Evolutionary conservation across 306 rosid genomes (phyloP).

Genomic region (Canavalia ensiformis): DNA sequence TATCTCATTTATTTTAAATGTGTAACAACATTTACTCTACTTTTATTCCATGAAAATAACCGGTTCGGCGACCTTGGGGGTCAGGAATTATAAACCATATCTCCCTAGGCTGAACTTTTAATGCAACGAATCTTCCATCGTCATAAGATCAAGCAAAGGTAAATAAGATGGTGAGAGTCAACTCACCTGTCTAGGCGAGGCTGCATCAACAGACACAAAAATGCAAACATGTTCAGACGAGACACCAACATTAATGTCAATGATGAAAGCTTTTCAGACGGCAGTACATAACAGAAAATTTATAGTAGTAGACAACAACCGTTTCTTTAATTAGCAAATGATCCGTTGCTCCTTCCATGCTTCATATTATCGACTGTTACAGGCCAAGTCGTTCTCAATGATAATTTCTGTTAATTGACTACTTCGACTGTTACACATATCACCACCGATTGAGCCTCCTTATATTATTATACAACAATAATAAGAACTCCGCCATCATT

Average conservation of each 20-base stretch:
- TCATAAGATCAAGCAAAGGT: slow-evolving; percentile 55
- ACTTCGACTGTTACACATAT: background rate
- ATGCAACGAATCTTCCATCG: slow-evolving; percentile 34
- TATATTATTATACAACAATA: background rate
- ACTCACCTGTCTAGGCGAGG: slow-evolving; percentile 65
- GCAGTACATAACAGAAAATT: background rate
- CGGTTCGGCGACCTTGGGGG: background rate
- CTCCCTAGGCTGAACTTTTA: slow-evolving; percentile 22
- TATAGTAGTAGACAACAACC: background rate
- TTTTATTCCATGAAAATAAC: no score
- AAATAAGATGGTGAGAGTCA: slow-evolving; percentile 64
- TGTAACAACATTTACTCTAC: no score
- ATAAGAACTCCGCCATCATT: background rate
- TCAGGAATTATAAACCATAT: background rate
- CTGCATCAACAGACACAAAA: slow-evolving; percentile 40
- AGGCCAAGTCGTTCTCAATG: background rate
- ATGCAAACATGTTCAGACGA: background rate
- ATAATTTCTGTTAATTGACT: slow-evolving; percentile 15
- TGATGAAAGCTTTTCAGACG: background rate
- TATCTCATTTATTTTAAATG: no score
- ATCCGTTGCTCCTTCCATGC: background rate
- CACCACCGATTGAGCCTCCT: background rate
- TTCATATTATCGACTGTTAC: background rate
- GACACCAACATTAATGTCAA: slow-evolving; percentile 19
- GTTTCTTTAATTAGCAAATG: background rate